Conservation (phyloP, 1,284 basidiomycete species). For the Paramarasmius palmivorus region DNA sequence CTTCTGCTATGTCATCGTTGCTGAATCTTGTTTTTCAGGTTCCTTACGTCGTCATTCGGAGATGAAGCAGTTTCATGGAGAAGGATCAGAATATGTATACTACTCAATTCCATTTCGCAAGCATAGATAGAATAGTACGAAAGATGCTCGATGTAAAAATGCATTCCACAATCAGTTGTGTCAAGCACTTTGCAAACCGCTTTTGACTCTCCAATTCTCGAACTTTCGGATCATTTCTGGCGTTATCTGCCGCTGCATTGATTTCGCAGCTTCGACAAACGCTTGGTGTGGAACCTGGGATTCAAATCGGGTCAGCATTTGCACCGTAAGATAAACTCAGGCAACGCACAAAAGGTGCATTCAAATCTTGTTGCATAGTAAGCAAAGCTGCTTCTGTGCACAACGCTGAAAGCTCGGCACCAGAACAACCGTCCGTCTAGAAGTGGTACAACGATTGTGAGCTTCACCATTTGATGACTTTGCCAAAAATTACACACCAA, state of each 20-base stretch:
- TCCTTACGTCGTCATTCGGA: constrained; percentile 67
- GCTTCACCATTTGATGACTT: constrained; percentile 3
- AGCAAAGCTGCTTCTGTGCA: constrained; percentile 96
- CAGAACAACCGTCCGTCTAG: constrained; percentile 93
- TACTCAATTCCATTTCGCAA: no score
- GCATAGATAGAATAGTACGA: neutral
- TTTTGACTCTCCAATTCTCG: constrained; percentile 56
- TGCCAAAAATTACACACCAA: constrained; percentile 54
- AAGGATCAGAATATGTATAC: no score
- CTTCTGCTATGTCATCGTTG: neutral
- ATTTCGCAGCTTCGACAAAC: constrained; percentile 75
- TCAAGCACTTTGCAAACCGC: constrained; percentile 26
- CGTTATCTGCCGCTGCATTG: constrained; percentile 84
- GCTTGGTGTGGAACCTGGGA: constrained; percentile 73
- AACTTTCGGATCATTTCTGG: constrained; percentile 76
- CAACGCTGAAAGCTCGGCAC: constrained; percentile 89
- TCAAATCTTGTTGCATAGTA: constrained; percentile 86
- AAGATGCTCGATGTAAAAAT: neutral
- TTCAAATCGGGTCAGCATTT: neutral
- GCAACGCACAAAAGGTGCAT: constrained; percentile 69
- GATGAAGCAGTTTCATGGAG: constrained; percentile 27
- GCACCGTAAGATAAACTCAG: neutral
- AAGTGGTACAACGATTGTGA: neutral
- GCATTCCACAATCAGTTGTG: neutral
- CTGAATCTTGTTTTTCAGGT: constrained; percentile 40